These are phyloP conservation scores for Epipyxis sp. DNA, from an alignment of 108 stramenopile genomes.

Conservation along the genomic window DNA sequence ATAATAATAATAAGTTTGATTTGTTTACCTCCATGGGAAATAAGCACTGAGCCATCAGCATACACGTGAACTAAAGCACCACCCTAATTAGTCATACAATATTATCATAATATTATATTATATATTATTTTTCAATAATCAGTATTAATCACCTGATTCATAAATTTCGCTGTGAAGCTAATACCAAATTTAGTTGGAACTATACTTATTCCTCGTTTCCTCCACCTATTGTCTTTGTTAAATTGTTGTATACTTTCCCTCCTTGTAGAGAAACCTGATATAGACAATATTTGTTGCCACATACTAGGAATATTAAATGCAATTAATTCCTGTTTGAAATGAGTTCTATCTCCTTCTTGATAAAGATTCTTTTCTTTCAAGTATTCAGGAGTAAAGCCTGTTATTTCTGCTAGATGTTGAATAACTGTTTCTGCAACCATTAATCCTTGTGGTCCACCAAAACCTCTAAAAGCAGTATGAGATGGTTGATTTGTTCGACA, in stretches of 20 bases:
- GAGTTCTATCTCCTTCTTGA: slow-evolving; percentile 66
- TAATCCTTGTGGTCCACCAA: slow-evolving; percentile 86
- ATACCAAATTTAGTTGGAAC: slow-evolving; percentile 93
- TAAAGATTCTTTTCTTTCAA: slow-evolving; percentile 77
- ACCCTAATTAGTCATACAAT: no score
- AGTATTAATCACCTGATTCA: no score
- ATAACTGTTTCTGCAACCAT: slow-evolving; percentile 76
- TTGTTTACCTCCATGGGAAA: slow-evolving; percentile 86
- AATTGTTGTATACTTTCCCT: slow-evolving; percentile 66
- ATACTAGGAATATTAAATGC: slow-evolving; percentile 78
- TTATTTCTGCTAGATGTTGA: slow-evolving; percentile 74
- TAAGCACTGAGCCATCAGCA: slow-evolving; percentile 81
- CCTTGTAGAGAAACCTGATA: slow-evolving; percentile 62
- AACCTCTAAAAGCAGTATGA: slow-evolving; percentile 88
- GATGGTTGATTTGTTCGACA: slow-evolving; percentile 86
- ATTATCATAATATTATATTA: no score
- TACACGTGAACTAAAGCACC: slow-evolving; percentile 90
- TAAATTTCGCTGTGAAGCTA: slow-evolving; percentile 69
- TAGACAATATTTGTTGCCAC: slow-evolving; percentile 39
- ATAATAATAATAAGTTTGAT: no score
- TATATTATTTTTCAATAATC: no score
- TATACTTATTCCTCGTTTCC: slow-evolving; percentile 74
- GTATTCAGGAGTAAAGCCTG: slow-evolving; percentile 58
- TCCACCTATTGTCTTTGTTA: slow-evolving; percentile 72
- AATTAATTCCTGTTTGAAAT: slow-evolving; percentile 72